These are phyloP conservation scores for Trichoderma guizhouense DNA, from an alignment of 2,329 filamentous ascomycete genomes.

Conservation along the genomic window DNA sequence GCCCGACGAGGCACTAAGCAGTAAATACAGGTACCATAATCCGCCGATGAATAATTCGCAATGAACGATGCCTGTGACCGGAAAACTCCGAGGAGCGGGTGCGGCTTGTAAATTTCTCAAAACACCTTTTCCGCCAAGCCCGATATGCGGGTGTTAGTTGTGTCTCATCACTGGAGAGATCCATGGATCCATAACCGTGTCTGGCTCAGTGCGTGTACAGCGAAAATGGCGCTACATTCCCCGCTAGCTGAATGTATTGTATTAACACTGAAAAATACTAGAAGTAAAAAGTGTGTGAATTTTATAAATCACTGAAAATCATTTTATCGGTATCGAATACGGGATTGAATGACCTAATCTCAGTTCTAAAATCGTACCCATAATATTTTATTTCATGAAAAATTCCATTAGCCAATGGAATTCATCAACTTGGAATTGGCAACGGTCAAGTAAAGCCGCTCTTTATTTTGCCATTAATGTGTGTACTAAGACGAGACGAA, in stretches of 20 bases:
- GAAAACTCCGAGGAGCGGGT: not conserved
- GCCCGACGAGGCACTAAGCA: not conserved
- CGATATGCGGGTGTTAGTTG: not conserved
- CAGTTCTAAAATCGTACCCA: not conserved
- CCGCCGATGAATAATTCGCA: not conserved
- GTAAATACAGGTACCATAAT: not conserved
- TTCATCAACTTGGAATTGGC: not conserved
- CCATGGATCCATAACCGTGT: not conserved
- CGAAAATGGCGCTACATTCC: not conserved
- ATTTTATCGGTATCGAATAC: not conserved
- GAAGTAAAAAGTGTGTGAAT: not conserved
- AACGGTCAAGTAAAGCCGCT: not conserved
- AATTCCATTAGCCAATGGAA: not conserved
- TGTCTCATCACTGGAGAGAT: not conserved
- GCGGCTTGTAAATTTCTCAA: not conserved
- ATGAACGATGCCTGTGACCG: not conserved
- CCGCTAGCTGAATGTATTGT: not conserved
- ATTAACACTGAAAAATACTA: not conserved
- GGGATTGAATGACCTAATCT: not conserved
- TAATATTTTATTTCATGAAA: not conserved
- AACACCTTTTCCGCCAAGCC: not conserved
- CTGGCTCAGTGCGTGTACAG: not conserved
- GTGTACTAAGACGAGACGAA: not conserved
- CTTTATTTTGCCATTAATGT: not conserved
- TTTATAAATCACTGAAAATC: not conserved